Evolutionary conservation across 768 basidiomycete species (phyloP).

Genomic region (Auricularia auricula-judae): DNA sequence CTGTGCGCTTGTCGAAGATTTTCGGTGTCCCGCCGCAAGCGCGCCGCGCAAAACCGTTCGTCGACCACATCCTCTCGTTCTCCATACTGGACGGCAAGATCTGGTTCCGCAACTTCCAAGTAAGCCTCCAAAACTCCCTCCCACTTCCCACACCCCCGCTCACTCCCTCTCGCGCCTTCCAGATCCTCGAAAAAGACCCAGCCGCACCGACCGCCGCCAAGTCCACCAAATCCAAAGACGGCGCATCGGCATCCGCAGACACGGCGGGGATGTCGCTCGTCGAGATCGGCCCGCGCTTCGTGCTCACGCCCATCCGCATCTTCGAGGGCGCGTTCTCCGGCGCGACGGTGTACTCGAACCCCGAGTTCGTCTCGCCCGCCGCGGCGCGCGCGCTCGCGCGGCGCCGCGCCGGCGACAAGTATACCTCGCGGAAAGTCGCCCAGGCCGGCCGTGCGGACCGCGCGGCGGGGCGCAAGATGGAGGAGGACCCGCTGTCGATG

Average conservation of each 20-base stretch:
- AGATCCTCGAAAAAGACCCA: conserved; percentile 91
- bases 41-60: conserved; percentile 87
- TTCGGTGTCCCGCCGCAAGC: conserved; percentile 92
- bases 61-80: conserved; percentile 96
- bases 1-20: conserved; percentile 40
- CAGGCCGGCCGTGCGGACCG: conserved; percentile 55
- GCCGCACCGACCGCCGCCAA: background rate
- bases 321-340: conserved; percentile 97
- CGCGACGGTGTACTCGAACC: conserved; percentile 90
- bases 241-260: background rate
- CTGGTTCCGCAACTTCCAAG: conserved; percentile 99
- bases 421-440: conserved; percentile 70
- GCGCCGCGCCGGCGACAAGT: conserved; percentile 69
- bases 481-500: conserved; percentile 73
- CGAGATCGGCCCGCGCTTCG: conserved; percentile 96
- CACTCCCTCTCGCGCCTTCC: conserved; percentile 6
- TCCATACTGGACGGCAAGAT: conserved; percentile 92
- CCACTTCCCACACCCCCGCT: conserved; percentile 1
- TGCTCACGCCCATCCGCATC: conserved; percentile 92
- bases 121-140: conserved; percentile 20
- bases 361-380: conserved; percentile 89
- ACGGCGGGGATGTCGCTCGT: conserved; percentile 52
- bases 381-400: conserved; percentile 60
- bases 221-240: conserved; percentile 34
- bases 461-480: conserved; percentile 48